A percentile compares a stretch with the other conserved stretches of the same genome.
Evolutionary conservation across 305 asterid genomes (phyloP).

Genomic region (Solanum hybrid): DNA sequence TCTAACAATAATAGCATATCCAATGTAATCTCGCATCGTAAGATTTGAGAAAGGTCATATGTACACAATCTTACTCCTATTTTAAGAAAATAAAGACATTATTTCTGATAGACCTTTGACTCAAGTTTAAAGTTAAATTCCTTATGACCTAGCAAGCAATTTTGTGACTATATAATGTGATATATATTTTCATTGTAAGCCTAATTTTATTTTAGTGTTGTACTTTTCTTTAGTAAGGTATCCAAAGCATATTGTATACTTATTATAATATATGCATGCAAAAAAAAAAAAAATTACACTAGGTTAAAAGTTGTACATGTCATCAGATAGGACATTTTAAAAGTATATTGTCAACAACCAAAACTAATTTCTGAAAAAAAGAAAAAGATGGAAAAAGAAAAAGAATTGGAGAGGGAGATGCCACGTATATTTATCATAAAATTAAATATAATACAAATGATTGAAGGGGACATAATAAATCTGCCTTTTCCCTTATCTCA

Average conservation of each 20-base stretch:
- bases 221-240: not conserved
- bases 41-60: not conserved
- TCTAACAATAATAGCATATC: not conserved
- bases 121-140: not conserved
- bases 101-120: fast-evolving
- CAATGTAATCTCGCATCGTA: not conserved
- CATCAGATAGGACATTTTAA: not conserved
- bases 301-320: not conserved
- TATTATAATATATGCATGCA: not conserved
- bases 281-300: not conserved
- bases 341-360: not conserved
- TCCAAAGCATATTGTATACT: not conserved
- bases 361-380: not conserved
- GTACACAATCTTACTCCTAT: not conserved
- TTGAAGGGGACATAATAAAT: not conserved
- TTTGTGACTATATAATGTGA: not conserved
- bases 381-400: not conserved
- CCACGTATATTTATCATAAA: not conserved
- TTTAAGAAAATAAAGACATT: not conserved
- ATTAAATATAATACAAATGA: not conserved
- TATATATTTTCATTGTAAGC: not conserved
- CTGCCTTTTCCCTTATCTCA: not conserved
- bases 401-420: constrained; percentile 2
- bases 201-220: not conserved
- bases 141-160: not conserved